Percentiles rank a stretch among this genome's conserved stretches.
phyloP scores from a whole-genome alignment of 192 early-diverging fungal species.

The Dimargaris xerosporica region DNA sequence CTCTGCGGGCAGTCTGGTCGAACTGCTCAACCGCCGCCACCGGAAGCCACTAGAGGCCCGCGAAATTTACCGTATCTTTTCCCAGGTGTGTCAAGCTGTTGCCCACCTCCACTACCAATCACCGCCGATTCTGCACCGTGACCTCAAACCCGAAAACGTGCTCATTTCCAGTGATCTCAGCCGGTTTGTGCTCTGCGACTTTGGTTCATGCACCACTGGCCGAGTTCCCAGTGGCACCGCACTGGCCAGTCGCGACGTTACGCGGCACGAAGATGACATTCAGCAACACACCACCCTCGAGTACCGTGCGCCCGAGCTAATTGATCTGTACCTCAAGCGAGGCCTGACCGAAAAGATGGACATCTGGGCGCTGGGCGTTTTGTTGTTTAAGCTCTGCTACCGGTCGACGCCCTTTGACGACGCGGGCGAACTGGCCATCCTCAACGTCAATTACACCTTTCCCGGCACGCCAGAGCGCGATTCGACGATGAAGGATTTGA shows the following conservation, averaged over 20 bases:
- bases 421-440: conserved; percentile 65
- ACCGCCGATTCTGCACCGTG: conserved; percentile 74
- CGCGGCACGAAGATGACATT: conserved; percentile 77
- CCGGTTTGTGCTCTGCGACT: conserved; percentile 88
- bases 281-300: conserved; percentile 80
- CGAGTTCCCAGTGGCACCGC: conserved; percentile 30
- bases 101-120: conserved; percentile 79
- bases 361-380: conserved; percentile 77
- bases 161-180: conserved; percentile 36
- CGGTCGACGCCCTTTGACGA: conserved; percentile 94
- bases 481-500: conserved; percentile 31
- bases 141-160: conserved; percentile 77
- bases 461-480: conserved; percentile 60
- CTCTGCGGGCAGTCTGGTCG: conserved; percentile 48
- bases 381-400: conserved; percentile 92
- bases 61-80: conserved; percentile 84
- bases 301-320: conserved; percentile 91
- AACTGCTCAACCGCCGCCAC: conserved; percentile 73
- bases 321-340: conserved; percentile 72
- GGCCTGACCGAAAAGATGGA: conserved; percentile 77
- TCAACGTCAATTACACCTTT: conserved; percentile 72
- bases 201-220: conserved; percentile 71
- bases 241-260: conserved; percentile 48
- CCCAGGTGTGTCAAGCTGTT: conserved; percentile 69
- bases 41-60: conserved; percentile 54